Conservation (phyloP, 768 basidiomycete genomes). For the Kwoniella dejecticola region DNA sequence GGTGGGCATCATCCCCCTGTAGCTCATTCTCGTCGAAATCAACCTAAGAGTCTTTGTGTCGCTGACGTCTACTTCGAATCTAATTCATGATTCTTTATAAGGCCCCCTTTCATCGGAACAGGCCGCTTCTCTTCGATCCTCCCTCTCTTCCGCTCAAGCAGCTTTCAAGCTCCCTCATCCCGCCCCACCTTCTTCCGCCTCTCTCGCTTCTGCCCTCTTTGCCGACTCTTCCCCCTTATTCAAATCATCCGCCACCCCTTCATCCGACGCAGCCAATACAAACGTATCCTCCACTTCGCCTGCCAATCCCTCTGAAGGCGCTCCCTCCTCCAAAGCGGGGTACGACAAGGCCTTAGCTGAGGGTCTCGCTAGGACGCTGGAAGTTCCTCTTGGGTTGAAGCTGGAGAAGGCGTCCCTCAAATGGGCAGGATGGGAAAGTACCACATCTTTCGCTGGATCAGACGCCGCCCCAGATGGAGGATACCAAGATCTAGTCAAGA, state of each 20-base stretch:
- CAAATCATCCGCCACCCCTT: slow-evolving; percentile 19
- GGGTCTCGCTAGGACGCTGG: slow-evolving; percentile 45
- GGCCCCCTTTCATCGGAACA: slow-evolving; percentile 30
- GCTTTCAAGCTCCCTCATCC: slow-evolving; percentile 42
- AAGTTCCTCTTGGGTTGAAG: slow-evolving; percentile 49
- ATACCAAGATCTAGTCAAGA: slow-evolving; percentile 44
- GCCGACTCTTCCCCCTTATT: slow-evolving; percentile 38
- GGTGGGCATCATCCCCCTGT: no score
- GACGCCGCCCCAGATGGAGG: slow-evolving; percentile 53
- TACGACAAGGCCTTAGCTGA: slow-evolving; percentile 30
- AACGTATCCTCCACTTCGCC: slow-evolving; percentile 39
- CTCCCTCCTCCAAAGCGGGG: background rate
- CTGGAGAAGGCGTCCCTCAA: slow-evolving; percentile 47
- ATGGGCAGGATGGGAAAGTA: slow-evolving; percentile 53
- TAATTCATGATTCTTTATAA: no score
- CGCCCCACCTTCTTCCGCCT: slow-evolving; percentile 32
- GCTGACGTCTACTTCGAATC: no score
- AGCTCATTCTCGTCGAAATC: no score
- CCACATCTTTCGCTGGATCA: slow-evolving; percentile 47
- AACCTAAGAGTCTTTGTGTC: no score
- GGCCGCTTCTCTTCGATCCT: slow-evolving; percentile 34
- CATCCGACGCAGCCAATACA: slow-evolving; percentile 21
- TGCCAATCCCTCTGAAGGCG: slow-evolving; percentile 30
- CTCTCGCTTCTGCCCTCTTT: slow-evolving; percentile 47
- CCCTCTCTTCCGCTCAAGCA: slow-evolving; percentile 46